Evolutionary conservation across 768 basidiomycete species (phyloP).

Genomic region (Auriscalpium orientale): DNA sequence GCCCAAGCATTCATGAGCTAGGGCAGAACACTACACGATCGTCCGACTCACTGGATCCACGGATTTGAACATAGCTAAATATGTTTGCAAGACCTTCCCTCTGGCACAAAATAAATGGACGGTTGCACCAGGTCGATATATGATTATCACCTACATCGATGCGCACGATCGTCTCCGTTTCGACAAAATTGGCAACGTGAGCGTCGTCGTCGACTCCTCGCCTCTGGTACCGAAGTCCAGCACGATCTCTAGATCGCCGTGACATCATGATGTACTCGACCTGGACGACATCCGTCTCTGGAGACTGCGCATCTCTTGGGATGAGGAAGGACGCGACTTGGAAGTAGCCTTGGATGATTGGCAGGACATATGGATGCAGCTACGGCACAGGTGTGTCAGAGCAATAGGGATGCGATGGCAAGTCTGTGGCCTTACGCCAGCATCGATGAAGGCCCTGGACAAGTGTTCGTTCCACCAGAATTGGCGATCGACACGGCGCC

Average conservation of each 20-base stretch:
- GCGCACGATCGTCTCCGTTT: constrained; percentile 84
- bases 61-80: constrained; percentile 84
- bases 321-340: constrained; percentile 67
- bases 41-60: constrained; percentile 73
- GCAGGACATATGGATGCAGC: constrained; percentile 80
- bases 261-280: constrained; percentile 83
- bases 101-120: constrained; percentile 28
- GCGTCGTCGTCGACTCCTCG: constrained; percentile 91
- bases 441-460: constrained; percentile 76
- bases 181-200: constrained; percentile 92
- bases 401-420: background rate
- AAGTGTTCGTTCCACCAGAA: constrained; percentile 98
- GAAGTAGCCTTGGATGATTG: constrained; percentile 91
- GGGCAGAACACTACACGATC: background rate
- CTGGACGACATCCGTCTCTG: constrained; percentile 29
- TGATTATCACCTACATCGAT: constrained; percentile 51
- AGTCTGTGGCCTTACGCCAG: constrained; percentile 50
- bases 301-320: constrained; percentile 37
- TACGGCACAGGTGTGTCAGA: constrained; percentile 21
- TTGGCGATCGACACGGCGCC: constrained; percentile 82
- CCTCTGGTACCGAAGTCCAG: constrained; percentile 90
- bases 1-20: background rate
- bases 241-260: constrained; percentile 79
- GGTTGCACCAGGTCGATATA: background rate
- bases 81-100: constrained; percentile 68